These are phyloP conservation scores for Metschnikowia chrysomelidarum DNA, from an alignment of 805 yeast species.

Conservation along the genomic window DNA sequence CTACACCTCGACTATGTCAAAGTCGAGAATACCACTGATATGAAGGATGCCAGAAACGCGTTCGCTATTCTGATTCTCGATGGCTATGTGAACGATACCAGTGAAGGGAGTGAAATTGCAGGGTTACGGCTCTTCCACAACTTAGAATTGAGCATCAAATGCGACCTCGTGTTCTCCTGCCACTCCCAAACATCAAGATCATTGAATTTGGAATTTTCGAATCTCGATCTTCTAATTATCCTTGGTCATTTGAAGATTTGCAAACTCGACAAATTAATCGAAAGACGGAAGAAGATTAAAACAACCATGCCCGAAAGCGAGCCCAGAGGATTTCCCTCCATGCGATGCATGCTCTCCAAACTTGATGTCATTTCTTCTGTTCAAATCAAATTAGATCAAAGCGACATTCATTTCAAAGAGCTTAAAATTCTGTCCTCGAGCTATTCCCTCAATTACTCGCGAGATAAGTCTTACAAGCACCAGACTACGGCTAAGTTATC, in stretches of 20 bases:
- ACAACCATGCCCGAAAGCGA: not conserved
- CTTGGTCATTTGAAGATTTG: conserved; percentile 12
- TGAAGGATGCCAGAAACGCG: conserved; percentile 3
- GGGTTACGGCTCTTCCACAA: conserved; percentile 15
- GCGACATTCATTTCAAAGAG: conserved; percentile 13
- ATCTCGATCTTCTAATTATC: conserved; percentile 10
- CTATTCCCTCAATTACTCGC: conserved; percentile 11
- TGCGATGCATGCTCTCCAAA: conserved; percentile 7
- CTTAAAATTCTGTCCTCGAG: conserved; percentile 15
- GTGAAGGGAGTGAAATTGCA: conserved; percentile 1
- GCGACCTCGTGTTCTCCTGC: conserved; percentile 10
- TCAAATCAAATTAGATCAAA: conserved; percentile 19
- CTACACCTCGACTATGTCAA: conserved; percentile 17
- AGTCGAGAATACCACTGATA: conserved; percentile 11
- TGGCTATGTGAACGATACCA: conserved; percentile 12
- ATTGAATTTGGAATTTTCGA: conserved; percentile 5
- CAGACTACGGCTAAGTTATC: conserved; percentile 15
- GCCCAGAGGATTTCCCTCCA: not conserved
- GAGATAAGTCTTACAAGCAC: conserved; percentile 15
- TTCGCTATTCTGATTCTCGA: conserved; percentile 13
- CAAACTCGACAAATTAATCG: conserved; percentile 10
- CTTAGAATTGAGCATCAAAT: conserved; percentile 12
- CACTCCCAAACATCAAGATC: not conserved
- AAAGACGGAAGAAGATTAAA: conserved; percentile 1
- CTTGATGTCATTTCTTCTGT: conserved; percentile 13